Base-by-base conservation (phyloP, 1,284 basidiomycete species). In the Pseudozyma hubeiensis region DNA sequence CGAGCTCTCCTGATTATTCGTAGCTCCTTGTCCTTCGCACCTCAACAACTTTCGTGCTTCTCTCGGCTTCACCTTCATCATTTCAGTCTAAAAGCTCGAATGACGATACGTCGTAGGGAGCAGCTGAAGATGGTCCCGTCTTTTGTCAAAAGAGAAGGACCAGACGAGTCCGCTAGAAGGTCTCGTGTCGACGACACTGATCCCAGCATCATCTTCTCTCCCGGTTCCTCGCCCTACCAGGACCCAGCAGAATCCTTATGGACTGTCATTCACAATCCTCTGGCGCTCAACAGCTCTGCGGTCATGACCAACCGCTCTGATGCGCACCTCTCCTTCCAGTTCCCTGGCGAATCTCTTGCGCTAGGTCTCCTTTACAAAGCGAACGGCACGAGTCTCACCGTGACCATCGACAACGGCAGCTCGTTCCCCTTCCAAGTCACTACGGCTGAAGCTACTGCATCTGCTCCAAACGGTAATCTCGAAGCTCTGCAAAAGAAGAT, bases 161-260 rank as follows among this genome's bases (percentile, higher is more conserved):
- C 29, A 7, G 46, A 50, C 10, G 54, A 41, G 1, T 33, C 45
- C 24, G 5, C 40, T 5, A 41, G 45, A 14, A 33, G 59, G 9
- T 62, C 55, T 35, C 65, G 65, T 58, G 35, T 68, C 65, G 65
- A 68, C 37, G 65, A 62, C 37, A 58, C 50, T 5, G 55, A 63
- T 29, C 59, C 59, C 2, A 24, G 37, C 24, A 58, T 68, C 51
- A 13, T 43, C 35, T 62, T 62, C 39, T n/a, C 50, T 2, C 65
- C 60, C 17, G 51, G 51, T 11, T 17, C 47, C n/a, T 58, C 59
- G 5, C 65, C 65, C 4, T 68, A 51, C 17, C 5, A 16, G 16
- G 9, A n/a, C 31, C 41, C 37, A 13, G 16, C 43, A 6, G 11
- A 44, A 5, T 47, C 59, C 24, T 30, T 41, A 29, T 68, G 59